Evolutionary conservation across 1,139 yeast genomes (phyloP).

Genomic region (Pichia sp.): DNA sequence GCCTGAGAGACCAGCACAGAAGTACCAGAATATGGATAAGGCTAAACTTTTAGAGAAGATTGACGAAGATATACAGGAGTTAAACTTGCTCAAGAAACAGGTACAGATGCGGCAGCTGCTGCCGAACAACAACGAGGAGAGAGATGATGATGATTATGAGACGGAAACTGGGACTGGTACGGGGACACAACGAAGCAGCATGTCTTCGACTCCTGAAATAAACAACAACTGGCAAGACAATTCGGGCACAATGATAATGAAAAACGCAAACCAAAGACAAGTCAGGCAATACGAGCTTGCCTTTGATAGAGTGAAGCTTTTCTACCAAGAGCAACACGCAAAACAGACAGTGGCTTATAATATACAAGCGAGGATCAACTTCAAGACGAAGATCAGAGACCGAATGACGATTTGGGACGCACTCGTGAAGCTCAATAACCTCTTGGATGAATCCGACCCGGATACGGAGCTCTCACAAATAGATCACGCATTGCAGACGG

Average conservation of each 20-base stretch:
- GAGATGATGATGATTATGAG: no score
- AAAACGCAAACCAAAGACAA: constrained; percentile 25
- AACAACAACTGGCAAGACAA: constrained; percentile 21
- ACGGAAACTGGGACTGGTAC: no score
- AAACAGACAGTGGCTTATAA: constrained; percentile 70
- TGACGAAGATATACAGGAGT: constrained; percentile 34
- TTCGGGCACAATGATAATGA: constrained; percentile 15
- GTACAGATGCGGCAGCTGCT: constrained; percentile 18
- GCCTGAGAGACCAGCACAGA: no score
- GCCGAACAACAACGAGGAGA: no score
- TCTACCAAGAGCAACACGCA: constrained; percentile 62
- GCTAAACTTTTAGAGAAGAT: constrained; percentile 29
- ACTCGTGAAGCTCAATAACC: constrained; percentile 49
- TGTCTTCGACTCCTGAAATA: no score
- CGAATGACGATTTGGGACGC: constrained; percentile 72
- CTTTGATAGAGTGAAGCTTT: constrained; percentile 58
- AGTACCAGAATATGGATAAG: constrained; percentile 23
- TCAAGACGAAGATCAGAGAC: constrained; percentile 58
- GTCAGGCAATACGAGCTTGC: constrained; percentile 67
- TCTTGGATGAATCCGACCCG: constrained; percentile 68
- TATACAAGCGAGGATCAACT: constrained; percentile 62
- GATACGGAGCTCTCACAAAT: constrained; percentile 70
- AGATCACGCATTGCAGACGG: constrained; percentile 71
- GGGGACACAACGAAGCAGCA: no score
- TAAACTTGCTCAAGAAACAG: constrained; percentile 29